phyloP scores from a whole-genome alignment of 108 stramenopile genomes.

The Cyclotella sp. region DNA sequence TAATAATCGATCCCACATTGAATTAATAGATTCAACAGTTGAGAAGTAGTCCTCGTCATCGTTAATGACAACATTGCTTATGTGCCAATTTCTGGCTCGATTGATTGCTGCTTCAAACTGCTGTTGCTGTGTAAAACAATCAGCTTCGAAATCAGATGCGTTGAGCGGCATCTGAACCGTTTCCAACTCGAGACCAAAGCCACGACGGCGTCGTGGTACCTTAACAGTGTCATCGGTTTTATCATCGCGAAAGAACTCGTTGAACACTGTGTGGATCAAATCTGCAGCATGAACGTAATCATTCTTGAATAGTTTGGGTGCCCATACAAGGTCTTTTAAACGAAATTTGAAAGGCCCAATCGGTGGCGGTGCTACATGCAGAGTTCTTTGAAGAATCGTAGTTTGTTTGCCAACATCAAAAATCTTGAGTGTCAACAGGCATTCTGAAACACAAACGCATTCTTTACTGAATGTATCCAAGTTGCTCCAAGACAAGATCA shows the following conservation, averaged over 20 bases:
- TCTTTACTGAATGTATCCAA: background rate
- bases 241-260: background rate
- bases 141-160: conserved; percentile 21
- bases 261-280: conserved; percentile 3
- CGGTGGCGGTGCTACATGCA: conserved; percentile 28
- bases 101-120: conserved; percentile 14
- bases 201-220: conserved; percentile 22
- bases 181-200: conserved; percentile 44
- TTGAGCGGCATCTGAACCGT: conserved; percentile 34
- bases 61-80: background rate
- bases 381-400: conserved; percentile 11
- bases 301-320: conserved; percentile 24
- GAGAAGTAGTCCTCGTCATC: background rate
- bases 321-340: conserved; percentile 31
- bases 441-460: conserved; percentile 12
- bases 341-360: conserved; percentile 7
- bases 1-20: conserved; percentile 21
- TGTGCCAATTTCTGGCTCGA: conserved; percentile 22
- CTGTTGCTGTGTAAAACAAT: conserved; percentile 39
- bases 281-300: background rate
- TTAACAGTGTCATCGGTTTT: background rate
- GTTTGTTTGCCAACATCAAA: background rate
- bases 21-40: conserved; percentile 6
- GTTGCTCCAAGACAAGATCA: conserved; percentile 7
- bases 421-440: conserved; percentile 19